Evolutionary conservation across 495 filamentous ascomycete species (phyloP).

Genomic region (Zalerion maritima): DNA sequence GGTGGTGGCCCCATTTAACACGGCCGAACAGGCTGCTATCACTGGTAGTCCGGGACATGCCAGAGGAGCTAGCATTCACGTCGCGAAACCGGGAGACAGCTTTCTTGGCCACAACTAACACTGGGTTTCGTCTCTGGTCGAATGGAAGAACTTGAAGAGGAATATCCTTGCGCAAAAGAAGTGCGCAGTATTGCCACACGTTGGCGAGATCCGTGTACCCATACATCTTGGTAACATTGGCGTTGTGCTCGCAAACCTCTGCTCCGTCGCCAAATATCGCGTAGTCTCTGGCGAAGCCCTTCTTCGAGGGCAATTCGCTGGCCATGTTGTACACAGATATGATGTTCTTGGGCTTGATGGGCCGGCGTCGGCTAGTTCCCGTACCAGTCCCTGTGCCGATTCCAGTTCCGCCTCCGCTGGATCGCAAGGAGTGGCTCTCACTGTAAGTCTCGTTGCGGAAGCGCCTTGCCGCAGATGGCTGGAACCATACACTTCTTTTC

Average conservation of each 20-base stretch:
- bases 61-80: slow-evolving; percentile 14
- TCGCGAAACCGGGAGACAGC: slow-evolving; percentile 33
- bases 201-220: slow-evolving; percentile 63
- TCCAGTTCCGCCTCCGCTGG: slow-evolving; percentile 35
- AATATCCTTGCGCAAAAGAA: slow-evolving; percentile 63
- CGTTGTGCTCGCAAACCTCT: slow-evolving; percentile 72
- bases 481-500: slow-evolving; percentile 31
- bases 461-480: slow-evolving; percentile 25
- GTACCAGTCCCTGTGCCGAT: slow-evolving; percentile 38
- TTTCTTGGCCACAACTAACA: slow-evolving; percentile 47
- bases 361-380: slow-evolving; percentile 26
- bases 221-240: slow-evolving; percentile 55
- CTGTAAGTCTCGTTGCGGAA: slow-evolving; percentile 32
- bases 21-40: slow-evolving; percentile 36
- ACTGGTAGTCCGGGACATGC: slow-evolving; percentile 2
- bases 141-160: slow-evolving; percentile 45
- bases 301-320: slow-evolving; percentile 59
- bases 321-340: slow-evolving; percentile 59
- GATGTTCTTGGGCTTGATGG: slow-evolving; percentile 33
- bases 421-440: slow-evolving; percentile 31
- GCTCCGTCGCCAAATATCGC: slow-evolving; percentile 67
- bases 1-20: slow-evolving; percentile 77
- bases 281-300: slow-evolving; percentile 61
- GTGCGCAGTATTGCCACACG: slow-evolving; percentile 66
- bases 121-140: slow-evolving; percentile 34